Evolutionary conservation across 2,329 filamentous ascomycete genomes (phyloP).

Genomic region (Fonsecaea erecta): DNA sequence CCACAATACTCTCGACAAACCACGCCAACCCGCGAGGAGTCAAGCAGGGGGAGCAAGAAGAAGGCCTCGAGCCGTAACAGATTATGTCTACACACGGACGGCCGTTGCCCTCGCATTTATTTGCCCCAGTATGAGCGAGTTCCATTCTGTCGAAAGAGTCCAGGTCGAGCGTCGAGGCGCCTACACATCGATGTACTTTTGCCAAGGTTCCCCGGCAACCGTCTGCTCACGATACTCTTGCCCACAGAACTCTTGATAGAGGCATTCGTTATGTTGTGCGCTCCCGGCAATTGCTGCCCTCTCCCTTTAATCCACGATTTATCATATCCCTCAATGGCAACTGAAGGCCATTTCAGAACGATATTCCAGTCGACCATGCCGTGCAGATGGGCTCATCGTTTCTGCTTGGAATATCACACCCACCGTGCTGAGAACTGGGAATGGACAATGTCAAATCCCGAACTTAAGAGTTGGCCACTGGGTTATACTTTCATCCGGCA

Average conservation of each 20-base stretch:
- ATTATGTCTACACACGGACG: neutral
- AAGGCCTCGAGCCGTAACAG: too few relatives aligned
- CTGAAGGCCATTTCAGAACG: neutral
- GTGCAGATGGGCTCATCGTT: neutral
- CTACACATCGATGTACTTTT: neutral
- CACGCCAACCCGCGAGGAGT: neutral
- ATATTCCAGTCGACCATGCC: neutral
- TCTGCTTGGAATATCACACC: neutral
- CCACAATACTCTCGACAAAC: neutral
- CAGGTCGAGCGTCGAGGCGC: neutral
- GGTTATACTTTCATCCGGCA: neutral
- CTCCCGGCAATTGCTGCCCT: too few relatives aligned
- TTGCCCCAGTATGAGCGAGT: neutral
- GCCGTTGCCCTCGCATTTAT: neutral
- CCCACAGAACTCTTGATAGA: neutral
- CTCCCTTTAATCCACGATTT: too few relatives aligned
- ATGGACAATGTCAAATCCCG: neutral
- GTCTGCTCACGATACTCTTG: neutral
- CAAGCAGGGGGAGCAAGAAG: neutral
- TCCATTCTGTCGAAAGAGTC: neutral
- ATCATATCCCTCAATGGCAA: neutral
- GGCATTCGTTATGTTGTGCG: neutral
- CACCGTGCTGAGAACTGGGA: neutral
- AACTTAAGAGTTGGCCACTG: neutral
- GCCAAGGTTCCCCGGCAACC: neutral